Conservation (phyloP, 2,329 filamentous ascomycete genomes). For the Trichoderma cornu-damae region DNA sequence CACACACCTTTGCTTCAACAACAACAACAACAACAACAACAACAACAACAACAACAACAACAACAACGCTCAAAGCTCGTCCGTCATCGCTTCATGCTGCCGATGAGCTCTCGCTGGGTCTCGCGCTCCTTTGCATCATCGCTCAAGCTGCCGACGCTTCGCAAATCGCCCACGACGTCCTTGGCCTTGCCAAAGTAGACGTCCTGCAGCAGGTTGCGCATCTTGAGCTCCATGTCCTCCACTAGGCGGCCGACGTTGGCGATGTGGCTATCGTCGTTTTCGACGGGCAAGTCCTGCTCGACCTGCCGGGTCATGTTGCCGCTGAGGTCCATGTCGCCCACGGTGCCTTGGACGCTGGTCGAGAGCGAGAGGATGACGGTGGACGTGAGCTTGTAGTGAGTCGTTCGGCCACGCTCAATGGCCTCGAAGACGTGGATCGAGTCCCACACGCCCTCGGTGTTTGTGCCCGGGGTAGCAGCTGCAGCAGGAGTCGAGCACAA, state of each 20-base stretch:
- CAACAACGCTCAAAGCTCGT: neutral
- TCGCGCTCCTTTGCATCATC: slow-evolving; percentile 79
- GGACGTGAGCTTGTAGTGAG: slow-evolving; percentile 96
- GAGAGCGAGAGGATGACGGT: slow-evolving; percentile 91
- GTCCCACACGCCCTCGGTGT: slow-evolving; percentile 83
- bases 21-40: no score
- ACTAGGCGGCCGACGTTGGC: slow-evolving; percentile 91
- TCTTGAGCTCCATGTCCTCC: slow-evolving; percentile 99
- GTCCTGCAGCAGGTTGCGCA: slow-evolving; percentile 96
- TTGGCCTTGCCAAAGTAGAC: slow-evolving; percentile 99
- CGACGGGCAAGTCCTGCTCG: slow-evolving; percentile 83
- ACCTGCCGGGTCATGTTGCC: slow-evolving; percentile 98
- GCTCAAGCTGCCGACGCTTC: slow-evolving; percentile 78
- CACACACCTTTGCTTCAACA: no score
- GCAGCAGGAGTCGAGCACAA: neutral
- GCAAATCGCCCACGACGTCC: slow-evolving; percentile 92
- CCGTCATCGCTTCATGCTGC: slow-evolving; percentile 48
- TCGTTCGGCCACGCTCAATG: slow-evolving; percentile 82
- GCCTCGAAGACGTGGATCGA: slow-evolving; percentile 98
- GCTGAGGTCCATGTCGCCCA: slow-evolving; percentile 85
- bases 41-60: neutral
- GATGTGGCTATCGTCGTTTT: slow-evolving; percentile 88
- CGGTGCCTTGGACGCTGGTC: slow-evolving; percentile 45
- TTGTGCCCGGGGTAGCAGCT: slow-evolving; percentile 63
- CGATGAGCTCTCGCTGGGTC: slow-evolving; percentile 83